Evolutionary conservation across 345 rosid genomes (phyloP).

Genomic region (Capsella bursapastoris): DNA sequence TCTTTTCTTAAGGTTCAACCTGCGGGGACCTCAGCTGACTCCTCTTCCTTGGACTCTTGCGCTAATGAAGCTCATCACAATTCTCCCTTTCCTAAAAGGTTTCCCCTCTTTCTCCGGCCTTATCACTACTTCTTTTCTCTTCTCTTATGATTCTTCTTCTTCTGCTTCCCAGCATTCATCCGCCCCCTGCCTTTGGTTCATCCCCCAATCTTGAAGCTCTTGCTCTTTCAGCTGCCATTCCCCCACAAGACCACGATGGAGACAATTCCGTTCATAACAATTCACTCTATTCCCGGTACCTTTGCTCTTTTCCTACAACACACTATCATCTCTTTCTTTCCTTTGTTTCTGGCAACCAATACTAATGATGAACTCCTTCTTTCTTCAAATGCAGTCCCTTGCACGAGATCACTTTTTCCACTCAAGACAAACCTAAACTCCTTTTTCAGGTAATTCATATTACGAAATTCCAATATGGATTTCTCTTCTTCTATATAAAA

Average conservation of each 20-base stretch:
- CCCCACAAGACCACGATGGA: slow-evolving; percentile 56
- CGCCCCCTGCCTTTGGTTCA: slow-evolving; percentile 99
- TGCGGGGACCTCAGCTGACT: slow-evolving; percentile 50
- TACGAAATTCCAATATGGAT: background rate
- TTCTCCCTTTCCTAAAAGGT: too few relatives aligned
- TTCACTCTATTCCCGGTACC: slow-evolving; percentile 67
- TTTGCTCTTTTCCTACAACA: slow-evolving; percentile 26
- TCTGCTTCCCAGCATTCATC: slow-evolving; percentile 69
- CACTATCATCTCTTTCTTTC: background rate
- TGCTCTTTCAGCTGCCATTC: slow-evolving; percentile 63
- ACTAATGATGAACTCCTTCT: slow-evolving; percentile 1
- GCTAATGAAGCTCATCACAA: too few relatives aligned
- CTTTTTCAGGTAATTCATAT: slow-evolving; percentile 67
- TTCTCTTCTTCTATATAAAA: background rate
- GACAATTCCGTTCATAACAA: slow-evolving; percentile 83
- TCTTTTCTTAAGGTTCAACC: slow-evolving; percentile 71
- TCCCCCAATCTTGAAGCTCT: slow-evolving; percentile 95
- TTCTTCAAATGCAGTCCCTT: slow-evolving; percentile 65
- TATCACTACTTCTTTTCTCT: too few relatives aligned
- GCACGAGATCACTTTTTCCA: slow-evolving; percentile 94
- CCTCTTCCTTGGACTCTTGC: slow-evolving; percentile 43
- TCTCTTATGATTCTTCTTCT: too few relatives aligned
- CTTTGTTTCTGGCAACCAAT: background rate
- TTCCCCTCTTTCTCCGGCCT: too few relatives aligned
- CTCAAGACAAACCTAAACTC: slow-evolving; percentile 95